Conservation (phyloP, 768 basidiomycete species). For the Suillus cothurnatus region DNA sequence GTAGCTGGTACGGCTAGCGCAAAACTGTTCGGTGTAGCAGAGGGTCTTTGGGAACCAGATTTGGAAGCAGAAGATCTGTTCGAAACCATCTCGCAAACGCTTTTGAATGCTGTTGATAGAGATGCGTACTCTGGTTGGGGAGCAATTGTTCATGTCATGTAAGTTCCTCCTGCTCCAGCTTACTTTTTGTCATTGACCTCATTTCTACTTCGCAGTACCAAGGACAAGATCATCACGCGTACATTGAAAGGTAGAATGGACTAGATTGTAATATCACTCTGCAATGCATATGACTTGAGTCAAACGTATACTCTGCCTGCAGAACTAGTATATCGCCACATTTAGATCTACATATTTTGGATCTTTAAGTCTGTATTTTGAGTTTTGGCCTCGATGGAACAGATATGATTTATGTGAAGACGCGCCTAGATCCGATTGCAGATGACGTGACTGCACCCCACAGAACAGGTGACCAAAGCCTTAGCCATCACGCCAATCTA, state of each 20-base stretch:
- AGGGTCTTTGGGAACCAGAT: constrained; percentile 98
- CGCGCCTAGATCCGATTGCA: neutral
- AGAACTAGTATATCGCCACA: neutral
- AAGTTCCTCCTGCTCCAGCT: constrained; percentile 36
- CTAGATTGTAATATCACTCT: constrained; percentile 37
- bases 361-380: neutral
- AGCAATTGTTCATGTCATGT: constrained; percentile 94
- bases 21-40: constrained; percentile 96
- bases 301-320: neutral
- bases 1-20: constrained; percentile 91
- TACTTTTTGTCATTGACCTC: constrained; percentile 13
- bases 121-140: constrained; percentile 99
- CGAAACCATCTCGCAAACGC: constrained; percentile 96
- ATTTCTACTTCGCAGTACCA: constrained; percentile 48
- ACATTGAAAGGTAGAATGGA: constrained; percentile 93
- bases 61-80: constrained; percentile 96
- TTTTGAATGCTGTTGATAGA: constrained; percentile 93
- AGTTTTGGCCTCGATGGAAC: neutral
- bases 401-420: neutral
- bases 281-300: neutral
- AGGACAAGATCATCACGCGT: constrained; percentile 78
- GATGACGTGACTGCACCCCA: neutral
- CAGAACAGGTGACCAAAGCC: neutral
- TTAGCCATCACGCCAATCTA: neutral
- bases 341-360: neutral